A percentile compares a stretch with the other conserved stretches of the same genome.
phyloP scores from a whole-genome alignment of 257 asterid genomes.

The Forsythia suspensa region DNA sequence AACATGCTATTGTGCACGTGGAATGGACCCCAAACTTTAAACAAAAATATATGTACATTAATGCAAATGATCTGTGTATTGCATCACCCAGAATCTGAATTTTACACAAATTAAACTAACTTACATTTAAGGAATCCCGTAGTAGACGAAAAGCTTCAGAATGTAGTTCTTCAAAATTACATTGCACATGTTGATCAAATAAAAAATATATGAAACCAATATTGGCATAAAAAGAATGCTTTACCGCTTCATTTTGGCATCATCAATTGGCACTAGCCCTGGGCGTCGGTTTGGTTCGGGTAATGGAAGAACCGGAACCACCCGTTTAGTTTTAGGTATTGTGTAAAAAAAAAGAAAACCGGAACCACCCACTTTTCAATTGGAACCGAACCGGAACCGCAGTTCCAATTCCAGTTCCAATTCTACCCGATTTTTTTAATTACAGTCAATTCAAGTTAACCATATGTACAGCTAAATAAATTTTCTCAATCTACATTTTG shows the following conservation, averaged over 20 bases:
- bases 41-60: conserved; percentile 2
- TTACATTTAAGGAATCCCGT: conserved; percentile 85
- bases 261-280: background rate
- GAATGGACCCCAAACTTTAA: conserved; percentile 6
- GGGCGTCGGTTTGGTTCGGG: too few species aligned
- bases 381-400: too few species aligned
- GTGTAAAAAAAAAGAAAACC: too few species aligned
- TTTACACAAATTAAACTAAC: conserved; percentile 30
- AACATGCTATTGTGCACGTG: background rate
- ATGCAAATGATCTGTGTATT: background rate
- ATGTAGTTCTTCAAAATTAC: conserved; percentile 98
- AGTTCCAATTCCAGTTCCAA: too few species aligned
- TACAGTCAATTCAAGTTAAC: too few species aligned
- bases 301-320: too few species aligned
- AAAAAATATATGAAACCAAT: conserved; percentile 12
- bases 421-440: too few species aligned
- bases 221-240: conserved; percentile 16
- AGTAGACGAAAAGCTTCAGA: conserved; percentile 91
- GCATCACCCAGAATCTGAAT: background rate
- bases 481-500: too few species aligned
- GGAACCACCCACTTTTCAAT: too few species aligned
- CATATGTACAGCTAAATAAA: too few species aligned
- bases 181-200: conserved; percentile 64
- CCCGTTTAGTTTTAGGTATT: too few species aligned
- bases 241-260: conserved; percentile 21